Evolutionary conservation across 805 yeast genomes (phyloP).

Genomic region (Ogataea paraovalis): DNA sequence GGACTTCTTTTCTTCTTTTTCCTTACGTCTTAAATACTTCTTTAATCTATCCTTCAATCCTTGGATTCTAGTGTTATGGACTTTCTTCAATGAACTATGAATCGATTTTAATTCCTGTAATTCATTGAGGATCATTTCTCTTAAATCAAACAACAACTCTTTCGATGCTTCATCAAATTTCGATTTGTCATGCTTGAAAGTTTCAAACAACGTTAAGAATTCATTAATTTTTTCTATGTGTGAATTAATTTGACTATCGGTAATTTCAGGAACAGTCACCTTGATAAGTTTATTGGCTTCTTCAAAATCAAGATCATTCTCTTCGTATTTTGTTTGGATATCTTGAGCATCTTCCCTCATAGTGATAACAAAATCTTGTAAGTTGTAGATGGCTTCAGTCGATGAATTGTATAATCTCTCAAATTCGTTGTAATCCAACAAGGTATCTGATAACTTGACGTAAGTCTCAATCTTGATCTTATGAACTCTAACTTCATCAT

Average conservation of each 20-base stretch:
- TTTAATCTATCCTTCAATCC: conserved; percentile 21
- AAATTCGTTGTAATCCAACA: conserved; percentile 46
- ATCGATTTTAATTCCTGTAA: conserved; percentile 16
- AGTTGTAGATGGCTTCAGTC: conserved; percentile 34
- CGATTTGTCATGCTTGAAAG: conserved; percentile 23
- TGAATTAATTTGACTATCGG: conserved; percentile 27
- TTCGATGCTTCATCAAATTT: conserved; percentile 14
- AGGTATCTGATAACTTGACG: conserved; percentile 40
- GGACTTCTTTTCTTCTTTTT: conserved; percentile 11
- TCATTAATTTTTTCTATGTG: conserved; percentile 23
- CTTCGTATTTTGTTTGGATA: conserved; percentile 40
- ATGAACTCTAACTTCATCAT: conserved; percentile 27
- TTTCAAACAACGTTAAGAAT: conserved; percentile 28
- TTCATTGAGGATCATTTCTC: conserved; percentile 19
- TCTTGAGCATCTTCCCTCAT: conserved; percentile 43
- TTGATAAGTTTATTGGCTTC: conserved; percentile 46
- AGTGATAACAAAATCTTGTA: conserved; percentile 42
- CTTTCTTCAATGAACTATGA: conserved; percentile 17
- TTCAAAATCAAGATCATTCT: conserved; percentile 46
- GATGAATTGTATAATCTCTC: conserved; percentile 41
- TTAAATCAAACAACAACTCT: conserved; percentile 22
- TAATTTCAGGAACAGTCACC: conserved; percentile 23
- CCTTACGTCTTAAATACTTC: conserved; percentile 17
- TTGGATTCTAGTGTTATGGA: conserved; percentile 28
- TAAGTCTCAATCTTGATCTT: conserved; percentile 34